These are phyloP conservation scores for Chaetomiaceae sp. DNA, from an alignment of 2,329 filamentous ascomycete genomes.

Conservation along the genomic window DNA sequence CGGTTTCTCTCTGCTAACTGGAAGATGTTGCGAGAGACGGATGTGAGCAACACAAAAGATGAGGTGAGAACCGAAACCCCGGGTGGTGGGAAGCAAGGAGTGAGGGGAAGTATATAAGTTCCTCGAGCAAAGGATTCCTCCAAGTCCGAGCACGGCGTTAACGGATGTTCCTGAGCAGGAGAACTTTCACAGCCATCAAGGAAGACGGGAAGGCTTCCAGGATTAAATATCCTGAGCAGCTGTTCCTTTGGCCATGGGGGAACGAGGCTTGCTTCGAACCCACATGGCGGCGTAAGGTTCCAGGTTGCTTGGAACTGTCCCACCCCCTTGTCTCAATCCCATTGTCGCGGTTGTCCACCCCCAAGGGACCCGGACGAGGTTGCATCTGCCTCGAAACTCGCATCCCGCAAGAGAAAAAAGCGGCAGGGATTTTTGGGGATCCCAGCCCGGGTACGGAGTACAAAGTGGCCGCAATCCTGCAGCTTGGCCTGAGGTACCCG, in stretches of 20 bases:
- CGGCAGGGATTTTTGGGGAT: slow-evolving; percentile 1
- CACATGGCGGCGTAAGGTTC: slow-evolving; percentile 18
- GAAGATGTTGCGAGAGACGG: neutral
- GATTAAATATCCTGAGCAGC: slow-evolving; percentile 23
- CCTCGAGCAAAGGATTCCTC: neutral
- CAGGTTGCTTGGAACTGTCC: slow-evolving; percentile 8
- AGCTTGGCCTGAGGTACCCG: slow-evolving; percentile 24
- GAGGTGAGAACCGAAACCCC: slow-evolving; percentile 16
- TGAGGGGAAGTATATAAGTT: slow-evolving; percentile 4
- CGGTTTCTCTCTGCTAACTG: neutral
- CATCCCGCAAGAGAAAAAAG: slow-evolving; percentile 7
- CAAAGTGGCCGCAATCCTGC: slow-evolving; percentile 15
- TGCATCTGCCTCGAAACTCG: slow-evolving; percentile 8
- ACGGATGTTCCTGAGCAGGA: slow-evolving; percentile 8
- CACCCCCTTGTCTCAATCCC: slow-evolving; percentile 1
- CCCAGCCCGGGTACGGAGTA: slow-evolving; percentile 5
- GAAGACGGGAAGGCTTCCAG: slow-evolving; percentile 17
- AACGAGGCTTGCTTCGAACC: slow-evolving; percentile 17
- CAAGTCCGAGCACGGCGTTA: slow-evolving; percentile 3
- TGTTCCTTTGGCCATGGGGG: slow-evolving; percentile 13
- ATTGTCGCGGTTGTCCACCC: slow-evolving; percentile 5
- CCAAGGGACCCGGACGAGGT: slow-evolving; percentile 7
- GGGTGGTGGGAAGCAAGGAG: neutral
- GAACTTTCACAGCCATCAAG: neutral
- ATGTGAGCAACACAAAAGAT: slow-evolving; percentile 9